A percentile compares a stretch with the other conserved stretches of the same genome.
These are phyloP conservation scores for Graphiopsis chlorocephala DNA, from an alignment of 2,329 filamentous ascomycete genomes.

Conservation along the genomic window DNA sequence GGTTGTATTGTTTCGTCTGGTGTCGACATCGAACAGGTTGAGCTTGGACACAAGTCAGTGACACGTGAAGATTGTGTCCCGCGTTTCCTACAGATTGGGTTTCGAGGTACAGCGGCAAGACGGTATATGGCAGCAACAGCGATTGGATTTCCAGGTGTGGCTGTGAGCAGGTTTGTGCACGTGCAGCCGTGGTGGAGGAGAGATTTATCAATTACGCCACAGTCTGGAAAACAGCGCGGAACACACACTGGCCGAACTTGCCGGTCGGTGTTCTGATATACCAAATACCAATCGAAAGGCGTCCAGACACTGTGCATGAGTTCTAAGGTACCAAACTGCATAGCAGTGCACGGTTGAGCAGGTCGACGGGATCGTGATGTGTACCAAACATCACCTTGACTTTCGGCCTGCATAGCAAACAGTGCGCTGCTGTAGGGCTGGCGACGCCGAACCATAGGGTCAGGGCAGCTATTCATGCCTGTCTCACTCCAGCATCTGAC, in stretches of 20 bases:
- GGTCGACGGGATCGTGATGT: not conserved
- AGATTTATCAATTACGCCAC: not conserved
- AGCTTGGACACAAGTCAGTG: not conserved
- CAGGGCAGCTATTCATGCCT: not conserved
- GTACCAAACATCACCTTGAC: not conserved
- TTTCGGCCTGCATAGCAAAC: slow-evolving; percentile 3
- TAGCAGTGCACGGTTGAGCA: not conserved
- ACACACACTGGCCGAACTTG: not conserved
- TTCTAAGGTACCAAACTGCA: not conserved
- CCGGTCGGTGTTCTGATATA: not conserved
- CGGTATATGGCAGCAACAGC: not conserved
- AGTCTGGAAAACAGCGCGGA: not conserved
- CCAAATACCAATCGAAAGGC: not conserved
- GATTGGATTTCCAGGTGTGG: not conserved
- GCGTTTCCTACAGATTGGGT: not conserved
- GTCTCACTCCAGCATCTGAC: slow-evolving; percentile 13
- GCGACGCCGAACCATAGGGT: slow-evolving; percentile 13
- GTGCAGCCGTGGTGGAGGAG: not conserved
- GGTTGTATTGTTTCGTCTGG: not conserved
- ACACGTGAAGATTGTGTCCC: slow-evolving; percentile 3
- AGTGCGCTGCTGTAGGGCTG: slow-evolving; percentile 2
- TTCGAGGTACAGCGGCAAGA: not conserved
- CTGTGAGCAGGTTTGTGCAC: slow-evolving; percentile 4
- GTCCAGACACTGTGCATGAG: not conserved
- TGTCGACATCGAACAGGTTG: not conserved